These are phyloP conservation scores for Berberis thunbergii DNA, from an alignment of 164 flowering plant species.

Conservation along the genomic window DNA sequence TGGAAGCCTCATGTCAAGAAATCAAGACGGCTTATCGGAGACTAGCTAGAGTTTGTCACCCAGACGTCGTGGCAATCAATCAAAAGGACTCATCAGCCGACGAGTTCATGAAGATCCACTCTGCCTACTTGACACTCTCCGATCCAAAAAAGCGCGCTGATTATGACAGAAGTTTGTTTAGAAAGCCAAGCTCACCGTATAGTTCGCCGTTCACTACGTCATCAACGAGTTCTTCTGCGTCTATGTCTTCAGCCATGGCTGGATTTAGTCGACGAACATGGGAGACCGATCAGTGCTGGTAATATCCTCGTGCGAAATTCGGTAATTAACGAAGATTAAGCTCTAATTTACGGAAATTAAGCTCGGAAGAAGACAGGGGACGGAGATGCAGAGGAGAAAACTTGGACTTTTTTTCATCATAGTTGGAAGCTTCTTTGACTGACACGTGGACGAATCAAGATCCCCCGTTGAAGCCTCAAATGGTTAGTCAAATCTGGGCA, in stretches of 20 bases:
- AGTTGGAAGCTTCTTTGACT: no score
- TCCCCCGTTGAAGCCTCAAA: no score
- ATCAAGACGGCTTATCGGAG: conserved; percentile 61
- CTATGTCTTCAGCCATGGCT: neutral
- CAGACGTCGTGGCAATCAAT: conserved; percentile 37
- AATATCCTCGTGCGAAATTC: no score
- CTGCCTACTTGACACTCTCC: conserved; percentile 31
- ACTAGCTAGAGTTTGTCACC: conserved; percentile 53
- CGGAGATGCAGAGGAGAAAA: no score
- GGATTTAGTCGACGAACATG: conserved; percentile 21
- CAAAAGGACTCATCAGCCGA: conserved; percentile 19
- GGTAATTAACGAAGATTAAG: no score
- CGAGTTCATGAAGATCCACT: conserved; percentile 25
- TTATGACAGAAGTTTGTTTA: conserved; percentile 18
- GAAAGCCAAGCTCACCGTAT: neutral
- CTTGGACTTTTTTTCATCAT: no score
- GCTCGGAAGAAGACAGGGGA: no score
- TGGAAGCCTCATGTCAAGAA: conserved; percentile 48
- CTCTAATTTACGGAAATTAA: no score
- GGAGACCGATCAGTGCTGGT: conserved; percentile 50
- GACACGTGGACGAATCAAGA: no score
- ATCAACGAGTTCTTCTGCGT: neutral
- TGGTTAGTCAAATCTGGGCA: no score
- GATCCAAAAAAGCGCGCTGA: conserved; percentile 30
- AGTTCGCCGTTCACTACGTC: conserved; percentile 1